Evolutionary conservation across 2,329 filamentous ascomycete genomes (phyloP).

Genomic region (Stylonectria norvegica): DNA sequence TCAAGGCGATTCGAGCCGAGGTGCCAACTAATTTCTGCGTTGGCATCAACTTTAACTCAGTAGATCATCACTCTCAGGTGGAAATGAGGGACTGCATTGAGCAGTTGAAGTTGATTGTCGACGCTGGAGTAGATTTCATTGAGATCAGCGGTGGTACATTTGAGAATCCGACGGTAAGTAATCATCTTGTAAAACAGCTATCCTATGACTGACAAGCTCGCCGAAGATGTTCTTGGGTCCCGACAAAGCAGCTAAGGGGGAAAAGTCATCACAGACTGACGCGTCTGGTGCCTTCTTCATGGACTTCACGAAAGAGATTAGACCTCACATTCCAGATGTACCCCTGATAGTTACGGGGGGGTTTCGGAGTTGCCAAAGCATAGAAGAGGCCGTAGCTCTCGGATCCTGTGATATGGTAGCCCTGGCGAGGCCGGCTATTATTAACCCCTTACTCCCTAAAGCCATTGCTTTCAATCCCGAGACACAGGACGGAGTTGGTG

Average conservation of each 20-base stretch:
- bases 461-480: constrained; percentile 3
- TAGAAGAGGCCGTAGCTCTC: constrained; percentile 35
- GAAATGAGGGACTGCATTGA: constrained; percentile 51
- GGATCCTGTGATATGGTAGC: constrained; percentile 40
- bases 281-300: constrained; percentile 64
- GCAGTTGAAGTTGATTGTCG: constrained; percentile 49
- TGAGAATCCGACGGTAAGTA: constrained; percentile 45
- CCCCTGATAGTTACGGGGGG: constrained; percentile 59
- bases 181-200: background rate
- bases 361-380: constrained; percentile 47
- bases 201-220: constrained; percentile 10
- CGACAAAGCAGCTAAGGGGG: constrained; percentile 1
- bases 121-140: constrained; percentile 58
- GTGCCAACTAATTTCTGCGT: constrained; percentile 42
- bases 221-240: constrained; percentile 32
- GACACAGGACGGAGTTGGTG: constrained; percentile 2
- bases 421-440: constrained; percentile 34
- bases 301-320: constrained; percentile 54
- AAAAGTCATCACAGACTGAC: constrained; percentile 36
- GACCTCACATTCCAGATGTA: constrained; percentile 39
- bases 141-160: constrained; percentile 63
- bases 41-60: constrained; percentile 53
- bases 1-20: constrained; percentile 36
- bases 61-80: constrained; percentile 47
- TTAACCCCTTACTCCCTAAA: constrained; percentile 37